Evolutionary conservation across 164 flowering plant genomes (phyloP).

Genomic region (Akebia trifoliata): DNA sequence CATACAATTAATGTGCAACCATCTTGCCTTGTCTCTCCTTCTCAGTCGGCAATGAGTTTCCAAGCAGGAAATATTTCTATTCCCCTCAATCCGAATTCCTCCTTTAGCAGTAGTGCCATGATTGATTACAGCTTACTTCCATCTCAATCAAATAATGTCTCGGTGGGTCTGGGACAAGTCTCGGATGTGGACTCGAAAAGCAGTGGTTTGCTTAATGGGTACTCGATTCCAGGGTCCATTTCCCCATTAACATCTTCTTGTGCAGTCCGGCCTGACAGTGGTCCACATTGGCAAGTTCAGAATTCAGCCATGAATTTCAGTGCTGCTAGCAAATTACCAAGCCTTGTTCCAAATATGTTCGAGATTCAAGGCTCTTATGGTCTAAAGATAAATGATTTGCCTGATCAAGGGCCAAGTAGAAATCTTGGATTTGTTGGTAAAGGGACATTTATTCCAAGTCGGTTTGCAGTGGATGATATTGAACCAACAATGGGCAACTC

Average conservation of each 20-base stretch:
- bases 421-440: conserved; percentile 51
- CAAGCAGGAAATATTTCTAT: conserved; percentile 41
- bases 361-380: conserved; percentile 33
- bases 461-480: conserved; percentile 51
- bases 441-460: conserved; percentile 45
- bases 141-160: conserved; percentile 35
- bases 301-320: conserved; percentile 23
- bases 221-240: conserved; percentile 31
- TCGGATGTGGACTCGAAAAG: conserved; percentile 30
- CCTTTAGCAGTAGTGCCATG: conserved; percentile 28
- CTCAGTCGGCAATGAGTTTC: conserved; percentile 39
- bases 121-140: conserved; percentile 39
- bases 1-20: conserved; percentile 65
- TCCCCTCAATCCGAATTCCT: conserved; percentile 36
- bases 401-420: conserved; percentile 37
- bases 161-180: conserved; percentile 32
- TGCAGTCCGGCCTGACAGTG: conserved; percentile 31
- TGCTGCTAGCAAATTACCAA: conserved; percentile 27
- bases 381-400: conserved; percentile 23
- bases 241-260: conserved; percentile 40
- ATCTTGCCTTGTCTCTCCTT: conserved; percentile 62
- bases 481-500: conserved; percentile 32
- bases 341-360: conserved; percentile 23
- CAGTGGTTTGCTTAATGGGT: conserved; percentile 32
- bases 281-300: conserved; percentile 30